Conservation (phyloP, 768 basidiomycete genomes). For the Tephrocybe sp. region DNA sequence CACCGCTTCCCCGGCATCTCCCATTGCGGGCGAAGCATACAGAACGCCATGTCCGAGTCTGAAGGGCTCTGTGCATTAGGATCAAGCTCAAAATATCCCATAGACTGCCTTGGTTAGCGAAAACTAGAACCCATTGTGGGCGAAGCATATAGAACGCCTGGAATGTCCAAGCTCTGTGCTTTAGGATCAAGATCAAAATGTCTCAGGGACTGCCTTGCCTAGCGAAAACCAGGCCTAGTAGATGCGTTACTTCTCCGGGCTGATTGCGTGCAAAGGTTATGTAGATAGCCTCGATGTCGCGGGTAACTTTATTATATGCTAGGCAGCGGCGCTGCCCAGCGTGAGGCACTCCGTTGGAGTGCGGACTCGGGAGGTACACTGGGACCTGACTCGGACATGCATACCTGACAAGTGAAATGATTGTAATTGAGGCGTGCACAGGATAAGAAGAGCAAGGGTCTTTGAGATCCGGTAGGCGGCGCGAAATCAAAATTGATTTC, state of each 20-base stretch:
- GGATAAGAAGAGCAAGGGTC: not conserved
- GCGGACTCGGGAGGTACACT: not conserved
- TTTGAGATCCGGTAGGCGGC: not conserved
- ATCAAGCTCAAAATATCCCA: not conserved
- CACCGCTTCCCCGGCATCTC: not conserved
- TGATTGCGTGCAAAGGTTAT: conserved; percentile 5
- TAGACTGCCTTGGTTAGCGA: not conserved
- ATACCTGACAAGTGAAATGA: no score
- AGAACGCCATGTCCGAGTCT: not conserved
- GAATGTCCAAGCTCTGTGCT: not conserved
- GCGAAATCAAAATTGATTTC: not conserved
- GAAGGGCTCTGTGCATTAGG: not conserved
- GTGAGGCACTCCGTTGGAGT: not conserved
- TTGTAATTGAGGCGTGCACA: no score
- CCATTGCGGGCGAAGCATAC: conserved; percentile 1
- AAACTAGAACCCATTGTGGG: conserved; percentile 1
- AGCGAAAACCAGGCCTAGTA: not conserved
- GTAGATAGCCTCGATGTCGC: conserved; percentile 1
- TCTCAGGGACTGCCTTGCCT: not conserved
- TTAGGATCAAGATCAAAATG: not conserved
- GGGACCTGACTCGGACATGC: not conserved
- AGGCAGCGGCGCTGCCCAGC: not conserved
- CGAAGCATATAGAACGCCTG: not conserved
- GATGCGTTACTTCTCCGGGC: not conserved
- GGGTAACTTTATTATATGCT: conserved; percentile 2